These are phyloP conservation scores for Coemansia aciculifera DNA, from an alignment of 192 early-diverging fungal genomes.

Conservation along the genomic window DNA sequence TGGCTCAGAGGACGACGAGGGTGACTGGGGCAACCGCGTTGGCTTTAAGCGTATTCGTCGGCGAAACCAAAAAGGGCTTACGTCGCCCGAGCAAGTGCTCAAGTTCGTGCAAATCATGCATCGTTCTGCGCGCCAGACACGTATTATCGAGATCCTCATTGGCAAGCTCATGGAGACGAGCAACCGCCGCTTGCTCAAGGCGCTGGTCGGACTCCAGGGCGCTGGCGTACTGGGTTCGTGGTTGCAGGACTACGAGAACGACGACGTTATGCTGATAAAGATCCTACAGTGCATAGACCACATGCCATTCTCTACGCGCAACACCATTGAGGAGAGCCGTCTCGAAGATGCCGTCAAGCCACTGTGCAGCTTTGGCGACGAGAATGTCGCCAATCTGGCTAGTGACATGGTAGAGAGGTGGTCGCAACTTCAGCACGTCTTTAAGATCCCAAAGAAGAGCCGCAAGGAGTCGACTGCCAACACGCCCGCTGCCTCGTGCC, in stretches of 20 bases:
- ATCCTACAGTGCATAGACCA: slow-evolving; percentile 67
- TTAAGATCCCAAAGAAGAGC: slow-evolving; percentile 51
- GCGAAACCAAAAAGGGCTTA: slow-evolving; percentile 56
- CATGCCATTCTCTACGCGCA: slow-evolving; percentile 78
- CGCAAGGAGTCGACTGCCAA: slow-evolving; percentile 28
- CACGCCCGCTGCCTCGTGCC: slow-evolving; percentile 26
- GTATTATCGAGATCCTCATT: slow-evolving; percentile 60
- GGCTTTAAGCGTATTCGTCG: slow-evolving; percentile 39
- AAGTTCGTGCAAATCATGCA: slow-evolving; percentile 76
- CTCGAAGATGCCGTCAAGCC: slow-evolving; percentile 67
- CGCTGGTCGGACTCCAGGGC: slow-evolving; percentile 55
- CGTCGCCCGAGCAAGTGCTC: slow-evolving; percentile 72
- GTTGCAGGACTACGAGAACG: slow-evolving; percentile 65
- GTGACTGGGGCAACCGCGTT: slow-evolving; percentile 13
- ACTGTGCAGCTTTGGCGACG: slow-evolving; percentile 41
- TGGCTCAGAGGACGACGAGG: slow-evolving; percentile 14
- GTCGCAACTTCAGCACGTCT: slow-evolving; percentile 41
- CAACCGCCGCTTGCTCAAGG: slow-evolving; percentile 66
- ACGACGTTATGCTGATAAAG: slow-evolving; percentile 62
- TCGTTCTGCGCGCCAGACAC: slow-evolving; percentile 57
- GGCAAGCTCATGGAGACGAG: slow-evolving; percentile 63
- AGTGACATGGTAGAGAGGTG: slow-evolving; percentile 37
- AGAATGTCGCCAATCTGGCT: slow-evolving; percentile 39
- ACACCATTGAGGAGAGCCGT: slow-evolving; percentile 75
- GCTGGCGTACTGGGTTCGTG: slow-evolving; percentile 39